phyloP scores from a whole-genome alignment of 2,329 filamentous ascomycete genomes.

The Colletotrichum aenigma region DNA sequence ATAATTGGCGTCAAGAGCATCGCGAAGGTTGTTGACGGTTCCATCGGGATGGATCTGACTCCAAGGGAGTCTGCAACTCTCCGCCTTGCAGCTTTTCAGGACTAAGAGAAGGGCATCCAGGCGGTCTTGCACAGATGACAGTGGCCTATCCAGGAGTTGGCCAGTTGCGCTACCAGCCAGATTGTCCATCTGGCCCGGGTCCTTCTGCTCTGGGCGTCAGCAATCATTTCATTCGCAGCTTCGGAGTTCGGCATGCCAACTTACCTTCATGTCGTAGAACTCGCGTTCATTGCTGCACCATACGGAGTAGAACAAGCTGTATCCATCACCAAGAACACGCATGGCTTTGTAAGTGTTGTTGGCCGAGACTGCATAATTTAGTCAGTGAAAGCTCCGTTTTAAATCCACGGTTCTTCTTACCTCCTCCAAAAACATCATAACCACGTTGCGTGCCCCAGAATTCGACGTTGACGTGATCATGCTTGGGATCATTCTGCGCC shows the following conservation, averaged over 20 bases:
- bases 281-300: constrained; percentile 74
- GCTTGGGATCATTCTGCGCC: constrained; percentile 28
- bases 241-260: constrained; percentile 4
- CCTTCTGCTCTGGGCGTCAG: constrained; percentile 38
- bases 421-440: neutral
- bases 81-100: constrained; percentile 63
- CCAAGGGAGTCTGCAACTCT: constrained; percentile 62
- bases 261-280: constrained; percentile 64
- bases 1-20: constrained; percentile 52
- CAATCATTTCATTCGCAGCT: neutral
- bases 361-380: neutral
- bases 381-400: neutral
- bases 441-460: constrained; percentile 51
- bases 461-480: constrained; percentile 64
- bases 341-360: constrained; percentile 68
- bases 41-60: constrained; percentile 57
- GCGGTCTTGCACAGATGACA: constrained; percentile 48
- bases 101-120: constrained; percentile 65
- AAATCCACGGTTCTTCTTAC: neutral
- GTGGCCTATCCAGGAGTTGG: constrained; percentile 33
- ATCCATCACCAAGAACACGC: constrained; percentile 56
- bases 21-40: constrained; percentile 52
- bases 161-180: constrained; percentile 25
- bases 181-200: constrained; percentile 58
- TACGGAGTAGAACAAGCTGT: constrained; percentile 69